Evolutionary conservation across 306 rosid species (phyloP).

Genomic region (Sindora glabra): DNA sequence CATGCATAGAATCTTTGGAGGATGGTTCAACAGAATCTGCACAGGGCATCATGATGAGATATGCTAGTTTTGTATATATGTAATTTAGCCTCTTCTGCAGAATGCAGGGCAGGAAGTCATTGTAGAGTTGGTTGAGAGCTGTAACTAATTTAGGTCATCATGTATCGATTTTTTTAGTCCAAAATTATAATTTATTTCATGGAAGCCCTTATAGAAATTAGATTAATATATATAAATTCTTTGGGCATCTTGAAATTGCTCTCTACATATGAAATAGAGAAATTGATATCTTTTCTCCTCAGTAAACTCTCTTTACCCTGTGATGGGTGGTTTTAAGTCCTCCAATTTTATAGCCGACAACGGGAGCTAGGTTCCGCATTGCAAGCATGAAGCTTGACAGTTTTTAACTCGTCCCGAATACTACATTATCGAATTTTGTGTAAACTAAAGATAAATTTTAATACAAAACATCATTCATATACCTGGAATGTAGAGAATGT

Average conservation of each 20-base stretch:
- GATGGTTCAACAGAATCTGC: slow-evolving; percentile 25
- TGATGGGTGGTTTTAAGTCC: no score
- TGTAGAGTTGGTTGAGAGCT: slow-evolving; percentile 66
- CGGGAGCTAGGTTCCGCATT: no score
- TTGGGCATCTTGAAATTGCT: slow-evolving; percentile 18
- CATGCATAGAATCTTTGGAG: slow-evolving; percentile 23
- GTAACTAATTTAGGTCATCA: slow-evolving; percentile 54
- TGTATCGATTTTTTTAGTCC: slow-evolving; percentile 22
- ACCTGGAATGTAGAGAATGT: no score
- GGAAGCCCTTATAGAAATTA: slow-evolving; percentile 26
- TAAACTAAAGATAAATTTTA: no score
- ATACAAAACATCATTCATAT: no score
- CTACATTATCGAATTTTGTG: no score
- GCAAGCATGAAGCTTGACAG: no score
- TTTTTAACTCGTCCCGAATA: no score
- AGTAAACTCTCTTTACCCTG: neutral
- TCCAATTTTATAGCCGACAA: no score
- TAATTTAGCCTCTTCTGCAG: slow-evolving; percentile 57
- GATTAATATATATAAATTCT: slow-evolving; percentile 24
- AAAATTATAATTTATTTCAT: slow-evolving; percentile 36
- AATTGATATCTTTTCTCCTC: neutral
- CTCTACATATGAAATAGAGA: slow-evolving; percentile 11
- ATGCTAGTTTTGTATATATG: slow-evolving; percentile 63
- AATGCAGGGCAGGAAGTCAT: slow-evolving; percentile 58
- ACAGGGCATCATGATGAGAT: slow-evolving; percentile 20